Evolutionary conservation across 108 stramenopile genomes (phyloP), one percentile per base, ranked within the genome.

Genomic region (Cyclotella distinguenda): DNA sequence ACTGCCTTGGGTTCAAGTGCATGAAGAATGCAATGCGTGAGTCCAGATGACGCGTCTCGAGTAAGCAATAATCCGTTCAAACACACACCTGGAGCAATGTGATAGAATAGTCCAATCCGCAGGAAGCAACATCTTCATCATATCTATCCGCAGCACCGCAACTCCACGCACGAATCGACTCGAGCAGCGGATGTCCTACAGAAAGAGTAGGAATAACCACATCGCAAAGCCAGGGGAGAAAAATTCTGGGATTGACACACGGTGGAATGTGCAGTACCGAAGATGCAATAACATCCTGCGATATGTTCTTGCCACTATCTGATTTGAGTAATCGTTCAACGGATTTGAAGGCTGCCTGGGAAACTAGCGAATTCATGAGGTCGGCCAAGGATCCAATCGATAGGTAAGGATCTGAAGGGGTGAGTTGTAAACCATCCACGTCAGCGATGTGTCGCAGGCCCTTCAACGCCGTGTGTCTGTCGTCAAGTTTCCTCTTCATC

Each of bases 61-160:
- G 34, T 5, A 3, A 32, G 35, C 16, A 12, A 19, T 5, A 39
- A 22, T 33, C 46, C n/a, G 3, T 13, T 12, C 16, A 18, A 40
- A 4, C 4, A 1, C 66, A 50, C 71, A 76, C 78, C 66, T 82
- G 49, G 42, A 90, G 65, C 22, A 91, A 62, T 13, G 54, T 42
- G 45, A 94, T 94, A 11, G 88, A 70, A 30, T 75, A 66, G 8
- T 84, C 85, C 6, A 93, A 52, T 9, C 79, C 80, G 31, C 50
- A 48, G 9, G 28, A 51, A 35, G 55, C 56, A 34, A 66, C 48
- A 31, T 60, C 75, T 22, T 81, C 82, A 45, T 93, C 91, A 49
- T 84, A 83, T 32, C 60, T 49, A 68, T 94, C 86, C 3, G 93
- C 89, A n/a, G 70, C 79, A 13, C 49, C 53, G 66, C 87, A 89